Base-by-base conservation (phyloP, 2,329 filamentous ascomycete genomes). In the Aspergillus proliferans region DNA sequence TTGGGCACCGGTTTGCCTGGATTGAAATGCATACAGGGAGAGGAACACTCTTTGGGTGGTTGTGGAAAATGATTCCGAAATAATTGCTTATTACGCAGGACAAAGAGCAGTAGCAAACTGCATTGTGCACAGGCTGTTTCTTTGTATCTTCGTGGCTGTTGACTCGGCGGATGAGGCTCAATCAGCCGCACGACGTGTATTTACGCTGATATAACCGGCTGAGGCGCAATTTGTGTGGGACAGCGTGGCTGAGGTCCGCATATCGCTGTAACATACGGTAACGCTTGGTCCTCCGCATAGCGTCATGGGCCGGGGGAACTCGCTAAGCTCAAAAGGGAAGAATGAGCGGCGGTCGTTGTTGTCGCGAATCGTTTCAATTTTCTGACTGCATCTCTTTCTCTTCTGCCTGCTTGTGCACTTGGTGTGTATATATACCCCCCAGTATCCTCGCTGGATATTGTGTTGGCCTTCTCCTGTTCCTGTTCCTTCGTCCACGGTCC, bases 401-500 rank as follows among this genome's bases (percentile, higher is more conserved):
- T 38, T 39, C 14, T 46, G 19, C 33, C 24, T 46, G 30, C n/a
- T 8, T 28, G 49, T 39, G 26, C 30, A 21, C 40, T 43, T 14
- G 18, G 18, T 19, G 9, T 47, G 34, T 46, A 43, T 47, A 22
- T 43, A 24, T 18, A 30, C 33, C 26, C 10, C 30, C 40, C 33
- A 15, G 19, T 4, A 15, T 21, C 10, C 33, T 18, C 42, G 10
- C 26, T 30, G 9, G 26, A 12, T 12, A 14, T 40, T 24, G 4
- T 26, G 33, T 46, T 47, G 30, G 50, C 40, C 34, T 33, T 36
- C 36, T 7, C 14, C 19, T 21, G 4, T 19, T 33, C 43, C 43
- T 45, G 40, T 40, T 8, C 30, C 43, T 41, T 15, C 19, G 44
- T 26, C 54, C 54, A 55, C 57, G 55, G 58, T 58, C 59, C 52